A percentile compares a stretch with the other conserved stretches of the same genome.
These are phyloP conservation scores for Akanthomyces muscarius DNA, from an alignment of 2,329 filamentous ascomycete species.

Conservation along the genomic window DNA sequence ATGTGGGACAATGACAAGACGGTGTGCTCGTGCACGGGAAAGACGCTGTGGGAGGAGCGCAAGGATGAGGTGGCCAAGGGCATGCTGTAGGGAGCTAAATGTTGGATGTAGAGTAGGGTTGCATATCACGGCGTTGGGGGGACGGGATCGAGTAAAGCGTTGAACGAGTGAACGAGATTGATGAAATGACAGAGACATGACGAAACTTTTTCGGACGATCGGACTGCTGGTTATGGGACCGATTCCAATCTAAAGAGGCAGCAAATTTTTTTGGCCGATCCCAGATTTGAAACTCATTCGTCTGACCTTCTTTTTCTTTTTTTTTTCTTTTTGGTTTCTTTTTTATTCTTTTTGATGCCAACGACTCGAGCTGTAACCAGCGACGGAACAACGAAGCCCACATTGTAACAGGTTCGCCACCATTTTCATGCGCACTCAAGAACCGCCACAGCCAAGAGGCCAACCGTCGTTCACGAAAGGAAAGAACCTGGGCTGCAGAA, in stretches of 20 bases:
- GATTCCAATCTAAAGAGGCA: neutral
- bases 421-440: neutral
- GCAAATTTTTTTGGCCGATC: neutral
- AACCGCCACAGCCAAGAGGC: neutral
- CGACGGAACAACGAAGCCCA: neutral
- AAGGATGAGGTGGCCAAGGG: slow-evolving; percentile 84
- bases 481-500: neutral
- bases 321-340: too few relatives aligned
- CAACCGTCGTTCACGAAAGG: neutral
- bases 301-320: neutral
- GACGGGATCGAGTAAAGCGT: neutral
- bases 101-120: neutral
- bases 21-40: slow-evolving; percentile 94
- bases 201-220: slow-evolving; percentile 2
- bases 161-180: neutral
- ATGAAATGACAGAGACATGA: neutral
- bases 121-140: slow-evolving; percentile 1
- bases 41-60: slow-evolving; percentile 97
- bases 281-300: neutral
- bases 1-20: slow-evolving; percentile 99
- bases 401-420: neutral
- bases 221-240: neutral
- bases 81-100: slow-evolving; percentile 60
- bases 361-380: neutral
- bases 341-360: neutral